Base-by-base conservation (phyloP, 352 stramenopile genomes). In the Phytophthora hybrid region DNA sequence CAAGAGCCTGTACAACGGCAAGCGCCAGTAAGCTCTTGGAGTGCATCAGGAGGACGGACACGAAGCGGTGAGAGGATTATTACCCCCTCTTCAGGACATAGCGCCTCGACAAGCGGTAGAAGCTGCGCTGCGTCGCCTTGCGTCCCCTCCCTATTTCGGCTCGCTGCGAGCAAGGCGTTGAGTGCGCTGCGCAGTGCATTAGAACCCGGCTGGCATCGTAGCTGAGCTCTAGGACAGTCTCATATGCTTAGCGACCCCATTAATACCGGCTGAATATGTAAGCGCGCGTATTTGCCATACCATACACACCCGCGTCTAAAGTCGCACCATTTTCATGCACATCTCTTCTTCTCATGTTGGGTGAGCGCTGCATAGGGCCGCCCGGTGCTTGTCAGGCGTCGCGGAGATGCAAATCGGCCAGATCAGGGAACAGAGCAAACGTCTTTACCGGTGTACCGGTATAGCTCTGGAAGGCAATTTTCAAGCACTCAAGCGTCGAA, bases 1-100 rank as follows among this genome's bases (percentile, higher is more conserved):
- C 66, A 99, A 99, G 85, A 99, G 89, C 76, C 77, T 98, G 76
- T 91, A 90, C 80, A 88, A 96, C 79, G 90, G 90, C 78, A 95
- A 97, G 83, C 79, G 34, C 46, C 59, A 76, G 73, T 82, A 82
- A 78, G 62, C 37, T 29, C 55, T 56, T 44, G 37, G n/a, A 65
- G 39, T 19, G 47, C 13, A 54, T 21, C 49, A 59, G 47, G 16
- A 54, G 37, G 52, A 59, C 59, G 47, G 59, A 29, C n/a, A 59
- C 49, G 29, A 74, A 72, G 69, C 73, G 62, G 41, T 41, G 73
- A 77, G 69, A 70, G 52, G 53, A 69, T 59, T 29, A 63, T 44
- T 32, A 56, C 23, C 51, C 37, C 59, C 71, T 73, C 58, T 69
- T 73, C 57, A 79, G 41, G 67, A 70, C 57, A 39, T 5, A 76